A percentile compares a stretch with the other conserved stretches of the same genome.
phyloP scores from a whole-genome alignment of 257 asterid species.

The Mitragyna speciosa region DNA sequence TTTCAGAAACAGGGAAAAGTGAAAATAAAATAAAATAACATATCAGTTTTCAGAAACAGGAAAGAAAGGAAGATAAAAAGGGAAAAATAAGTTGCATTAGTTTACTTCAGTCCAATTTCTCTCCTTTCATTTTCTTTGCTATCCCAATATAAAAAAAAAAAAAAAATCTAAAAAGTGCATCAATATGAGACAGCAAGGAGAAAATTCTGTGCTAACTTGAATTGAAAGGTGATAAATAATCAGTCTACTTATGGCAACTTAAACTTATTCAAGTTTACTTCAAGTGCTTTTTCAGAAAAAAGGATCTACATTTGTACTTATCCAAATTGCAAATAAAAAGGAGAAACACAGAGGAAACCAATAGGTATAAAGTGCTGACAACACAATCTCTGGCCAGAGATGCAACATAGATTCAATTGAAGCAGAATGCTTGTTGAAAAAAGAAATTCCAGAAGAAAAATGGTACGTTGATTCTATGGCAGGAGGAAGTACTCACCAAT shows the following conservation, averaged over 20 bases:
- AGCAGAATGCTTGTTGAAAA: background rate
- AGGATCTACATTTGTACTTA: background rate
- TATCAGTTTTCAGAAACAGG: background rate
- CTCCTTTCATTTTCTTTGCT: background rate
- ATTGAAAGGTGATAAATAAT: background rate
- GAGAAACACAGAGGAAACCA: background rate
- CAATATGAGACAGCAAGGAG: background rate
- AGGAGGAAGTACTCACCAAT: slow-evolving; percentile 59
- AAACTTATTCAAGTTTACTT: background rate
- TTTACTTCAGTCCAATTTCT: background rate
- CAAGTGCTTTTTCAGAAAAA: too few relatives aligned
- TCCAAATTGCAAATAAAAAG: background rate
- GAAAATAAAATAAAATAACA: background rate
- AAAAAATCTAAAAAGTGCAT: background rate
- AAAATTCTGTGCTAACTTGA: background rate
- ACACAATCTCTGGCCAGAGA: too few relatives aligned
- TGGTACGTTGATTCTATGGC: background rate
- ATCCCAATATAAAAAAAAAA: background rate
- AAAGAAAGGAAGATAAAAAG: background rate
- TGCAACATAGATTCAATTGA: background rate
- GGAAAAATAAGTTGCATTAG: background rate
- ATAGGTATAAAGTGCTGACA: too few relatives aligned
- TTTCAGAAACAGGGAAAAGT: background rate
- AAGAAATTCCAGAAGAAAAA: too few relatives aligned
- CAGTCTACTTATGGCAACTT: too few relatives aligned